A percentile compares a stretch with the other conserved stretches of the same genome.
phyloP scores from a whole-genome alignment of 2,329 filamentous ascomycete species.

The Blastomyces silverae region DNA sequence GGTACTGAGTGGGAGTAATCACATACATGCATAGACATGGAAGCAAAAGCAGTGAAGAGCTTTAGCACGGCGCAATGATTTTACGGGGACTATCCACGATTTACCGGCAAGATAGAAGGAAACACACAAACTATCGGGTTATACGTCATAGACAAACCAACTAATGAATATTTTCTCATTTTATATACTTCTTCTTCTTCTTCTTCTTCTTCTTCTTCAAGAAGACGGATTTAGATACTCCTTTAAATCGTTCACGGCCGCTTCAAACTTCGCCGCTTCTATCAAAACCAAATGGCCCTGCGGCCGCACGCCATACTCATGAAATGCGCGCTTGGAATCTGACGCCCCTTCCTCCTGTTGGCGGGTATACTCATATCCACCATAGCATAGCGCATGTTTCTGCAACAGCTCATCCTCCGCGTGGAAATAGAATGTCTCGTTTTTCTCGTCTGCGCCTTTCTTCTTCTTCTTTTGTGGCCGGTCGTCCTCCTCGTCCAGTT shows the following conservation, averaged over 20 bases:
- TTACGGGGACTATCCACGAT: constrained; percentile 11
- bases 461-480: constrained; percentile 63
- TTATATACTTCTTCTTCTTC: background rate
- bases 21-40: constrained; percentile 16
- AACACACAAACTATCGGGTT: background rate
- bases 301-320: constrained; percentile 82
- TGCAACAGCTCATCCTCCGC: constrained; percentile 89
- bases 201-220: constrained; percentile 18
- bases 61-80: constrained; percentile 2
- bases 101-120: constrained; percentile 8
- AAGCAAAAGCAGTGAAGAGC: constrained; percentile 10
- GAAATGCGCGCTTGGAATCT: constrained; percentile 90
- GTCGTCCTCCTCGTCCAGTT: constrained; percentile 61
- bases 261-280: constrained; percentile 68
- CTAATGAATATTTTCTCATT: constrained; percentile 8
- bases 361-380: constrained; percentile 70
- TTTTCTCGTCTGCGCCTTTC: constrained; percentile 42
- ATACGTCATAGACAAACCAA: constrained; percentile 19
- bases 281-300: constrained; percentile 81
- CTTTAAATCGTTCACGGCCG: constrained; percentile 66
- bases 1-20: constrained; percentile 43
- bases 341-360: constrained; percentile 68
- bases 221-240: constrained; percentile 60
- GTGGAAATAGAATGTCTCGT: constrained; percentile 80
- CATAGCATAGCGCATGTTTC: constrained; percentile 62